These are phyloP conservation scores for Trichoderma erinaceum DNA, from an alignment of 495 filamentous ascomycete species.

Conservation along the genomic window DNA sequence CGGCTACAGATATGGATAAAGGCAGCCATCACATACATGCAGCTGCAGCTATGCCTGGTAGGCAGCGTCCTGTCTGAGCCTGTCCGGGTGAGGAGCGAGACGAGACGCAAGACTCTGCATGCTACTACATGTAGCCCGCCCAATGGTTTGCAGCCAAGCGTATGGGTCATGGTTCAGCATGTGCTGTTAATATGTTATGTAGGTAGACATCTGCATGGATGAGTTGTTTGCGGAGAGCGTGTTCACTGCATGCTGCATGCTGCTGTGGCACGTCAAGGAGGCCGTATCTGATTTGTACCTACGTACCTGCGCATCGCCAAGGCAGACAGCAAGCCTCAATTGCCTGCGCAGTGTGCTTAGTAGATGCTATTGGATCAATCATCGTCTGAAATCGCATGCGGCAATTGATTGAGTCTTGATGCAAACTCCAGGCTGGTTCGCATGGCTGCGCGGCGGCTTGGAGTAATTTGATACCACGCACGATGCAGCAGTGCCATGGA, in stretches of 20 bases:
- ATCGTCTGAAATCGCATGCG: too few relatives aligned
- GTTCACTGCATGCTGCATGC: background rate
- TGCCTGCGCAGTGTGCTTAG: too few relatives aligned
- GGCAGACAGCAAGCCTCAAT: too few relatives aligned
- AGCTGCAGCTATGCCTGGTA: background rate
- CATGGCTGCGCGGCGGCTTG: background rate
- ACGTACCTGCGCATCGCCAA: too few relatives aligned
- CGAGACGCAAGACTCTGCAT: background rate
- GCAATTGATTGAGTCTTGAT: too few relatives aligned
- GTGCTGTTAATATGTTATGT: background rate
- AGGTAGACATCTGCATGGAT: slow-evolving; percentile 5
- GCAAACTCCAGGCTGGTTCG: too few relatives aligned
- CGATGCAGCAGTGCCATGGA: too few relatives aligned
- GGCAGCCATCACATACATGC: background rate
- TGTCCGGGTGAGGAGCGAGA: background rate
- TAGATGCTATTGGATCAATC: too few relatives aligned
- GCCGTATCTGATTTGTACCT: too few relatives aligned
- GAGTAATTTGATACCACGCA: background rate
- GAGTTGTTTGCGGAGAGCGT: slow-evolving; percentile 6
- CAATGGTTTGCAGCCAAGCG: background rate
- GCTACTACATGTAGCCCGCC: background rate
- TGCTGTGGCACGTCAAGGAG: background rate
- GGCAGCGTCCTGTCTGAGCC: background rate
- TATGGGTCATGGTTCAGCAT: background rate
- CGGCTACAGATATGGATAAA: background rate